phyloP scores from a whole-genome alignment of 345 rosid genomes.

The Sonneratia caseolaris region DNA sequence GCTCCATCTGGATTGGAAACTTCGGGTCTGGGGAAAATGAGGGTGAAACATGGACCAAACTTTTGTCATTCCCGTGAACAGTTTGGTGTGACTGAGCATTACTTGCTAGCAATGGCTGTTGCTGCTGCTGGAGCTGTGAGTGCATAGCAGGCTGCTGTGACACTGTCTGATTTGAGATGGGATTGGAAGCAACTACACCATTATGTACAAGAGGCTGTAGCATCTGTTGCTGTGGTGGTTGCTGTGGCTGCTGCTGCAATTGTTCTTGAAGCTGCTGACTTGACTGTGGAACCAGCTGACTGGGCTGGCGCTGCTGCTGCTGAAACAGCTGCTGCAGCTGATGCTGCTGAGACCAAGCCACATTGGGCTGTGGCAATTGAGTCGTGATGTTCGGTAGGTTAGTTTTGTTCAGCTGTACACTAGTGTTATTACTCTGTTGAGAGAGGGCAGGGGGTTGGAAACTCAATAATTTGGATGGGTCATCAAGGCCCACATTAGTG shows the following conservation, averaged over 20 bases:
- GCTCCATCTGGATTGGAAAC: conserved; percentile 1
- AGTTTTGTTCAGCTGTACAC: conserved; percentile 54
- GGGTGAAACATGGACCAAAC: conserved; percentile 26
- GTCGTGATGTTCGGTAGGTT: conserved; percentile 43
- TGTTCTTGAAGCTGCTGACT: conserved; percentile 7
- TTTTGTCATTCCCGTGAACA: conserved; percentile 29
- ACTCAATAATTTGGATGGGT: conserved; percentile 73
- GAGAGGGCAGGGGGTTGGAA: conserved; percentile 29
- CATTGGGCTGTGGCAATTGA: conserved; percentile 47
- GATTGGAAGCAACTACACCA: conserved; percentile 35
- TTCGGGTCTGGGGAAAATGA: conserved; percentile 6
- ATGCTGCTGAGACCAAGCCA: conserved; percentile 67
- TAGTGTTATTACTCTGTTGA: conserved; percentile 12
- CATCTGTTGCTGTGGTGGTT: conserved; percentile 16
- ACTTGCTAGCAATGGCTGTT: conserved; percentile 39
- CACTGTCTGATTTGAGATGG: conserved; percentile 31
- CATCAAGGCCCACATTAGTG: conserved; percentile 42
- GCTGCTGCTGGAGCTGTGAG: conserved; percentile 29
- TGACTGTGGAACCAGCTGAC: neutral
- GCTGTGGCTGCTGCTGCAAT: too few species aligned
- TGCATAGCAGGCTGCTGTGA: conserved; percentile 37
- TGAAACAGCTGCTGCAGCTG: conserved; percentile 49
- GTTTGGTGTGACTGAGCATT: conserved; percentile 32
- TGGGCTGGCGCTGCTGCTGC: conserved; percentile 24
- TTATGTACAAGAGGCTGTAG: conserved; percentile 36